phyloP scores from a whole-genome alignment of 2,329 filamentous ascomycete species.

The Arthroderma uncinatum region DNA sequence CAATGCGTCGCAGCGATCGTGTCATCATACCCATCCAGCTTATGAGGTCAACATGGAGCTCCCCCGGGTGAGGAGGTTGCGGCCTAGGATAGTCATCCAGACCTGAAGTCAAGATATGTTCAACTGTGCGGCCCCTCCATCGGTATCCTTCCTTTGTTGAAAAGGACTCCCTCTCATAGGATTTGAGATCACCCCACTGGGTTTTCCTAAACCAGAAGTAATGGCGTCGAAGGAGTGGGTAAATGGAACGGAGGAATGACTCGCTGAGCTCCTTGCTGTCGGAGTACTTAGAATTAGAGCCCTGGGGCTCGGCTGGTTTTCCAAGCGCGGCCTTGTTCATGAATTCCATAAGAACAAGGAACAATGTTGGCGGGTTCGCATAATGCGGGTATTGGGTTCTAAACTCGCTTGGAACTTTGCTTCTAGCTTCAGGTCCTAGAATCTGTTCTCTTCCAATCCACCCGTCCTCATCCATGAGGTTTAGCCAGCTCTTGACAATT shows the following conservation, averaged over 20 bases:
- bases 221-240: constrained; percentile 77
- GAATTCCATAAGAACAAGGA: constrained; percentile 75
- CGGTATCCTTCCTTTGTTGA: constrained; percentile 87
- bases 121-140: constrained; percentile 80
- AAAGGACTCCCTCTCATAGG: constrained; percentile 80
- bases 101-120: constrained; percentile 83
- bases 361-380: constrained; percentile 90
- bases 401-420: constrained; percentile 88
- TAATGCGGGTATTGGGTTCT: constrained; percentile 95
- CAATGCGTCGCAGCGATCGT: constrained; percentile 69
- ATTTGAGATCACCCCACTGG: constrained; percentile 77
- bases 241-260: constrained; percentile 63
- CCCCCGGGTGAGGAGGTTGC: constrained; percentile 86
- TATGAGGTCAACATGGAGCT: constrained; percentile 89
- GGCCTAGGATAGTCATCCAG: constrained; percentile 93
- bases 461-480: constrained; percentile 87
- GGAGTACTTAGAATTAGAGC: constrained; percentile 53
- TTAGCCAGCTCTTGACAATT: constrained; percentile 91
- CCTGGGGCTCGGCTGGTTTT: constrained; percentile 21
- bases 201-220: constrained; percentile 94
- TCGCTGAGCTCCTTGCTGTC: constrained; percentile 56
- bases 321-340: constrained; percentile 60
- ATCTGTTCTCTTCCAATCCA: constrained; percentile 98
- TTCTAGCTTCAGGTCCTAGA: constrained; percentile 77
- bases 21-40: constrained; percentile 98